phyloP scores from a whole-genome alignment of 176 grass and related monocot species.

The Musa troglodytarum region DNA sequence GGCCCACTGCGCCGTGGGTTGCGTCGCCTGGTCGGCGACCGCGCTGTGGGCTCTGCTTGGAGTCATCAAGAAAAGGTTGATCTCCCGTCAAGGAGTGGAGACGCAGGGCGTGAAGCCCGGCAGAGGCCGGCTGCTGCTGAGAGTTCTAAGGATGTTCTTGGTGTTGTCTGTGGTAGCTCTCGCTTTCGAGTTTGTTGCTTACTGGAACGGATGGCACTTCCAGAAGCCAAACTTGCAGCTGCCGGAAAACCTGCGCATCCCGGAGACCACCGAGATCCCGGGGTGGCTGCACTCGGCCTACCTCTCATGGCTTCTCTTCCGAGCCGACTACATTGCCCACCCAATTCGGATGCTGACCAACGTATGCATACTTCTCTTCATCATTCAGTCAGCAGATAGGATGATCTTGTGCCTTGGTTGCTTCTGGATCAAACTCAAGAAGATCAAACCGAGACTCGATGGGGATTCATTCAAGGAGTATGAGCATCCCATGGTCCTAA shows the following conservation, averaged over 20 bases:
- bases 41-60: constrained; percentile 62
- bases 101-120: constrained; percentile 45
- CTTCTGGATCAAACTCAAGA: constrained; percentile 88
- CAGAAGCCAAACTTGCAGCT: constrained; percentile 17
- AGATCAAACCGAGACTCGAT: constrained; percentile 41
- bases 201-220: constrained; percentile 37
- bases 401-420: constrained; percentile 71
- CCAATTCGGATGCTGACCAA: constrained; percentile 57
- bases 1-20: constrained; percentile 78
- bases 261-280: constrained; percentile 51
- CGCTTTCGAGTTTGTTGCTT: constrained; percentile 55
- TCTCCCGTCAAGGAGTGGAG: constrained; percentile 32
- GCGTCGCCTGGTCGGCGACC: constrained; percentile 58
- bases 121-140: constrained; percentile 39
- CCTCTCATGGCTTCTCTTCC: constrained; percentile 67
- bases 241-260: constrained; percentile 51
- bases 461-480: background rate
- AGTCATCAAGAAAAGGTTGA: constrained; percentile 53
- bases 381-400: constrained; percentile 81
- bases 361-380: constrained; percentile 84
- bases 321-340: constrained; percentile 68
- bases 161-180: constrained; percentile 60
- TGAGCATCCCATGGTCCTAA: constrained; percentile 74
- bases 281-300: constrained; percentile 75
- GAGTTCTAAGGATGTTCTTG: constrained; percentile 60